Conservation (phyloP, 2,329 filamentous ascomycete genomes). For the Talaromyces pinophilus region DNA sequence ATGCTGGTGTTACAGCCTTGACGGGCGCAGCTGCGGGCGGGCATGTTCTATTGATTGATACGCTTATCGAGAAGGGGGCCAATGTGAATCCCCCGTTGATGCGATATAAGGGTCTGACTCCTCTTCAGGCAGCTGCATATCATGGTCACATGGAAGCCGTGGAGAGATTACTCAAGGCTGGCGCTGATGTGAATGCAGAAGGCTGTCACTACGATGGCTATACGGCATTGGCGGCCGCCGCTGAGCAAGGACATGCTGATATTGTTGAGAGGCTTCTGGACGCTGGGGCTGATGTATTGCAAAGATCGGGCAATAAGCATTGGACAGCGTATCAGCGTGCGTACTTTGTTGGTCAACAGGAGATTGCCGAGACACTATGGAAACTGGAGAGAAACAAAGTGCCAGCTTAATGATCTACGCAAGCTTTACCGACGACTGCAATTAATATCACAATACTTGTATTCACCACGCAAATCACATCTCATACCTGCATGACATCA, state of each 20-base stretch:
- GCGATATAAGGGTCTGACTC: conserved; percentile 19
- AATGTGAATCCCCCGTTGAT: conserved; percentile 25
- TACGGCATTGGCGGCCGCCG: conserved; percentile 24
- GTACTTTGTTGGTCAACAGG: conserved; percentile 21
- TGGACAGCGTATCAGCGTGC: conserved; percentile 22
- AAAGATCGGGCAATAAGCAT: conserved; percentile 21
- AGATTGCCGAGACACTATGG: conserved; percentile 19
- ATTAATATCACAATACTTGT: not conserved
- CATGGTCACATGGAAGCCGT: conserved; percentile 23
- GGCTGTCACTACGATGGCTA: conserved; percentile 23
- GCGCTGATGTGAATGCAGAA: conserved; percentile 26
- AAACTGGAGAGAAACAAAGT: conserved; percentile 12
- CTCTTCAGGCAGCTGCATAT: conserved; percentile 26
- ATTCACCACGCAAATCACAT: not conserved
- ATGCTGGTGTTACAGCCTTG: conserved; percentile 26
- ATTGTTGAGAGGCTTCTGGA: conserved; percentile 25
- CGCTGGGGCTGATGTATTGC: conserved; percentile 18
- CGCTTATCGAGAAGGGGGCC: conserved; percentile 27
- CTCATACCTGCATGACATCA: not conserved
- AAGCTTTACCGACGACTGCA: not conserved
- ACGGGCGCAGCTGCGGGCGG: conserved; percentile 25
- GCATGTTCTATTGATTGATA: conserved; percentile 25
- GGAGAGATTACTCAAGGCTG: conserved; percentile 21
- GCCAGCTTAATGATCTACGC: not conserved
- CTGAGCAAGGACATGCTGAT: conserved; percentile 25